These are phyloP conservation scores for Forsythia viridissima DNA, from an alignment of 257 asterid species.

Conservation along the genomic window DNA sequence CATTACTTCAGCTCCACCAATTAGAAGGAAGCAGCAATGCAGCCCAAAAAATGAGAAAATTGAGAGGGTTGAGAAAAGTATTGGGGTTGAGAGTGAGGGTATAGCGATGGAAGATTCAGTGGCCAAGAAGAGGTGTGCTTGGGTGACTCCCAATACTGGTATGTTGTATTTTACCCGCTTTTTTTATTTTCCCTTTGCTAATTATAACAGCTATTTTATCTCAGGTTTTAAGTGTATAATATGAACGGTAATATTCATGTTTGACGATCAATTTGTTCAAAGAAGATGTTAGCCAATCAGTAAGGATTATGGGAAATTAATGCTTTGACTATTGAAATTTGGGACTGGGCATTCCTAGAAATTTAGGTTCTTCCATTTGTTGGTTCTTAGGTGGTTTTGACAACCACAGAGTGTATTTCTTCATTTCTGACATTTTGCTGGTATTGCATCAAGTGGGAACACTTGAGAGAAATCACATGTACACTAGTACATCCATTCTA, in stretches of 20 bases:
- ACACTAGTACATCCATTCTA: background rate
- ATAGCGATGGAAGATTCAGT: conserved; percentile 37
- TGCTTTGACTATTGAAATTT: conserved; percentile 4
- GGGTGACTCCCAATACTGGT: conserved; percentile 98
- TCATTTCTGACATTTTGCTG: background rate
- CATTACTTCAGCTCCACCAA: conserved; percentile 28
- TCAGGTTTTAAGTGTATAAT: background rate
- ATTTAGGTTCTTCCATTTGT: background rate
- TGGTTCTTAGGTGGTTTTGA: background rate
- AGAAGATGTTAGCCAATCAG: background rate
- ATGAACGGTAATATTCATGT: background rate
- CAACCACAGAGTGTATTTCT: background rate
- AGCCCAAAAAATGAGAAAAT: conserved; percentile 36
- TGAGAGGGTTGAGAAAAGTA: conserved; percentile 30
- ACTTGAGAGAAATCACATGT: background rate
- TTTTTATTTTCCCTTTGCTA: conserved; percentile 7
- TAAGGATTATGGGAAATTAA: background rate
- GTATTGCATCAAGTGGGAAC: conserved; percentile 11
- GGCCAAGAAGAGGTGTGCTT: conserved; percentile 83
- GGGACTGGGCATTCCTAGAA: background rate
- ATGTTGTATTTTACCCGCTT: conserved; percentile 25
- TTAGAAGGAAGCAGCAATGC: conserved; percentile 53
- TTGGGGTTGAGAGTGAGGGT: conserved; percentile 44
- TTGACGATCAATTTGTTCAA: background rate
- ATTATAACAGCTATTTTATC: background rate